Evolutionary conservation across 768 basidiomycete species (phyloP).

Genomic region (Flagelloscypha sp.): DNA sequence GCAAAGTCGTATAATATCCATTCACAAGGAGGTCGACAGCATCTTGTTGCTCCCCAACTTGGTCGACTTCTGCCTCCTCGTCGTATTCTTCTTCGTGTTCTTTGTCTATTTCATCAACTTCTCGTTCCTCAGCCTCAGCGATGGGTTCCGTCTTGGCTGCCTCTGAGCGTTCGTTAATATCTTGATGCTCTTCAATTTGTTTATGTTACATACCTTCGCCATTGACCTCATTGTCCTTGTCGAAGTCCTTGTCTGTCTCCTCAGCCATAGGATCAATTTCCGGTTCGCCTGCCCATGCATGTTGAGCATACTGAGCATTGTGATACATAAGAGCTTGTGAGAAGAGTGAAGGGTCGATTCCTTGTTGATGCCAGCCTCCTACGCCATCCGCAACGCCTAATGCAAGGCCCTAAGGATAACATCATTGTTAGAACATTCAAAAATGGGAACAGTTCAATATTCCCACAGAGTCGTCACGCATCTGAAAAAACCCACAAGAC

Average conservation of each 20-base stretch:
- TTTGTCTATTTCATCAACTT: too few relatives aligned
- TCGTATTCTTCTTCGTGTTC: conserved; percentile 41
- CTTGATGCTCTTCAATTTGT: too few relatives aligned
- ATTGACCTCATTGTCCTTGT: too few relatives aligned
- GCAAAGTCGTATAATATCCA: conserved; percentile 1
- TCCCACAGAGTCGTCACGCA: too few relatives aligned
- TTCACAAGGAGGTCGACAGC: conserved; percentile 17
- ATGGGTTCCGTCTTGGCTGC: too few relatives aligned
- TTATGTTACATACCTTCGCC: too few relatives aligned
- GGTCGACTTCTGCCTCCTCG: conserved; percentile 32
- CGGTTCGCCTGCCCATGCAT: conserved; percentile 77
- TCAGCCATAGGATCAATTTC: conserved; percentile 78
- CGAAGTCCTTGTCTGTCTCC: too few relatives aligned
- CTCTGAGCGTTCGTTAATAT: too few relatives aligned
- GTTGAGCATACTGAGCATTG: conserved; percentile 61
- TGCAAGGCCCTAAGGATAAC: conserved; percentile 53
- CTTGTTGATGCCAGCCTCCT: conserved; percentile 81
- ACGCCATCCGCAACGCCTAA: conserved; percentile 91
- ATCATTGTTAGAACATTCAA: too few relatives aligned
- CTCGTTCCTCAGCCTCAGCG: too few relatives aligned
- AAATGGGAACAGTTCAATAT: too few relatives aligned
- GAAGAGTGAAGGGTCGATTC: conserved; percentile 84
- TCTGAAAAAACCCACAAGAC: too few relatives aligned
- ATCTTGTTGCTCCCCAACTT: conserved; percentile 47
- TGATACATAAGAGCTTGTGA: conserved; percentile 89